phyloP scores from a whole-genome alignment of 257 asterid species.

The Lavandula angustifolia region DNA sequence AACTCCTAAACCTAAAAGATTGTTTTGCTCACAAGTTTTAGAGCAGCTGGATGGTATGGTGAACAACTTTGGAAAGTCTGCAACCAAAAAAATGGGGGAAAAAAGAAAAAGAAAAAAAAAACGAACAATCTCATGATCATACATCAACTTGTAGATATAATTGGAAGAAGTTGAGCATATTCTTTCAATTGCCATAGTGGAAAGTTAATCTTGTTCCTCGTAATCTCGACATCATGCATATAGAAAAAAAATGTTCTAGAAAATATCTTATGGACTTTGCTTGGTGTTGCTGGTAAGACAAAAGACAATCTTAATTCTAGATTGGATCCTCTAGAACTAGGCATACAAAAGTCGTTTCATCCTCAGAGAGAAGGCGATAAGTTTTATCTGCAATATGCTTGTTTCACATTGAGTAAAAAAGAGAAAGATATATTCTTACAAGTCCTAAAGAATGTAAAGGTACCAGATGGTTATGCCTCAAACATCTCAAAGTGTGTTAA shows the following conservation, averaged over 20 bases:
- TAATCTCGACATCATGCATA: not conserved
- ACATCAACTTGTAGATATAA: not conserved
- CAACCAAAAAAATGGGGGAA: not conserved
- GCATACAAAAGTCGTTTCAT: not conserved
- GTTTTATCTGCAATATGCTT: not conserved
- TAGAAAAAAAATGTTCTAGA: not conserved
- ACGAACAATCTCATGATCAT: not conserved
- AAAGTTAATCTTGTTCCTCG: not conserved
- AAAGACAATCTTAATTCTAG: constrained; percentile 6
- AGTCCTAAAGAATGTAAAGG: not conserved
- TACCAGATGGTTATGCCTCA: not conserved
- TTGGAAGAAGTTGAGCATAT: too few relatives aligned
- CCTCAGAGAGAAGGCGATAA: not conserved
- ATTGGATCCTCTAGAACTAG: not conserved
- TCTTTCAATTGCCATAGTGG: too few relatives aligned
- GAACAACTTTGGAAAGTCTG: not conserved
- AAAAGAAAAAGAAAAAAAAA: not conserved
- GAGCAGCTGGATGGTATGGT: not conserved
- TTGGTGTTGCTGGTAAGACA: not conserved
- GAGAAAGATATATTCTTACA: not conserved
- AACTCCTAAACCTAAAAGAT: too few relatives aligned
- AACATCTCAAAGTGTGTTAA: not conserved
- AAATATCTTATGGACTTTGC: too few relatives aligned
- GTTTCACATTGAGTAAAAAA: not conserved
- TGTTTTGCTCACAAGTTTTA: not conserved